Base-by-base conservation (phyloP, 768 basidiomycete genomes). In the Sistotremastrum suecicum region DNA sequence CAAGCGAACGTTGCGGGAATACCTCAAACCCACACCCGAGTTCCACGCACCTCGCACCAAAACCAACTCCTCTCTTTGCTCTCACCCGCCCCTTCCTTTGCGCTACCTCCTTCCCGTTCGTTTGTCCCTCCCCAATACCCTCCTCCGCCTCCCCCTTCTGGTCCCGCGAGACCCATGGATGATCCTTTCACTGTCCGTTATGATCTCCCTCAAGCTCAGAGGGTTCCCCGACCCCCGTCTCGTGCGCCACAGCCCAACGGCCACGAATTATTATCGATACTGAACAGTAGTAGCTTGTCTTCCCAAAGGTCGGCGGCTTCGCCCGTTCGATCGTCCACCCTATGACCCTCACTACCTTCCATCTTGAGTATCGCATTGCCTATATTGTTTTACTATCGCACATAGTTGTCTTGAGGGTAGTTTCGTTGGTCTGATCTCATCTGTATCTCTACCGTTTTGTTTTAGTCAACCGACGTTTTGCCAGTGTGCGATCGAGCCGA, bases 111-210 rank as follows among this genome's bases (percentile, higher is more conserved):
- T 34, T n/a, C 44, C 48, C 44, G 29, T 10, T 43, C 54, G 39
- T 48, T 57, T 49, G 41, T 38, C 54, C 51, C 46, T 45, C 56
- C 49, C 52, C 59, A 59, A 64, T 63, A 64, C 63, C 58, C 53
- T 44, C 20, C 44, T 34, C 39, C 64, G 10, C 12, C 12, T 10
- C 12, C 12, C 12, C 10, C 10, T 10, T 10, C 12, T 37, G 37
- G 10, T 10, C 10, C 10, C 10, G 12, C 37, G 37, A 10, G 37
- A 10, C 10, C 10, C 12, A 10, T 37, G 12, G 10, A 37, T 37
- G 37, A 37, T 12, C 10, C 12, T 10, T 37, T 12, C 12, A 12
- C 37, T 37, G 37, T 10, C 10, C 37, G 37, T 37, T 12, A 37
- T 37, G 10, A 37, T 10, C 37, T 37, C 37, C 20, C 20, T 20